A percentile compares a stretch with the other conserved stretches of the same genome.
Conservation (phyloP, 2,329 filamentous ascomycete genomes). For the Cercospora sp. region DNA sequence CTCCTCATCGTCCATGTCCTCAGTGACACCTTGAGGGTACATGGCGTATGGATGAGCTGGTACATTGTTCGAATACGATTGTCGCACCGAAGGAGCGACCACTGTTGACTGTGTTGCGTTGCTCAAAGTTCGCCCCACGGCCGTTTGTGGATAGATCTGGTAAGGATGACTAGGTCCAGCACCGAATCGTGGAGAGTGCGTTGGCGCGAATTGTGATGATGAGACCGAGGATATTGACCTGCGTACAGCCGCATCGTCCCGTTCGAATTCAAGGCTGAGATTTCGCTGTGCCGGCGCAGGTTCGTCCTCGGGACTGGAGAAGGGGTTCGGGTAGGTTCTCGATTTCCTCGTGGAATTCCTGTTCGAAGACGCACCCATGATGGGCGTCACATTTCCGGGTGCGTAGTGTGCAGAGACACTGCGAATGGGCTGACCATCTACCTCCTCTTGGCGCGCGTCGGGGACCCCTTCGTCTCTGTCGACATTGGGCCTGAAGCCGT, state of each 20-base stretch:
- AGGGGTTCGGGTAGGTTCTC: slow-evolving; percentile 36
- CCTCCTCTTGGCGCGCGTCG: slow-evolving; percentile 27
- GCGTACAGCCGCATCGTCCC: slow-evolving; percentile 31
- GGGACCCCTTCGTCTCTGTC: slow-evolving; percentile 28
- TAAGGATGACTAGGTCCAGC: slow-evolving; percentile 80
- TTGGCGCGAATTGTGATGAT: slow-evolving; percentile 41
- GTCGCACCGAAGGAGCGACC: slow-evolving; percentile 60
- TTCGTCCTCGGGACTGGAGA: slow-evolving; percentile 40
- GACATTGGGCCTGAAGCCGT: slow-evolving; percentile 48
- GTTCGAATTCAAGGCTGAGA: slow-evolving; percentile 34
- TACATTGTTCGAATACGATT: slow-evolving; percentile 39
- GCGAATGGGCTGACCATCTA: slow-evolving; percentile 35
- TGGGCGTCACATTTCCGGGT: slow-evolving; percentile 23
- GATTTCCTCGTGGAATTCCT: slow-evolving; percentile 41
- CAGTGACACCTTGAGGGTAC: slow-evolving; percentile 77
- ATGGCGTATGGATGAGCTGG: slow-evolving; percentile 84
- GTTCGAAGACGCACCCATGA: slow-evolving; percentile 17
- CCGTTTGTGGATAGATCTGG: slow-evolving; percentile 76
- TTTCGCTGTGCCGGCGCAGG: slow-evolving; percentile 17
- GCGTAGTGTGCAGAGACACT: slow-evolving; percentile 37
- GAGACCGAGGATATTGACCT: slow-evolving; percentile 42
- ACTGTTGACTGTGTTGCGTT: slow-evolving; percentile 71
- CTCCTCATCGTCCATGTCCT: slow-evolving; percentile 53
- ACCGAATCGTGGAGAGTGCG: slow-evolving; percentile 68
- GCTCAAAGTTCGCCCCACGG: slow-evolving; percentile 61